Evolutionary conservation across 352 stramenopile genomes (phyloP).

Genomic region (Pythium sukuiense): DNA sequence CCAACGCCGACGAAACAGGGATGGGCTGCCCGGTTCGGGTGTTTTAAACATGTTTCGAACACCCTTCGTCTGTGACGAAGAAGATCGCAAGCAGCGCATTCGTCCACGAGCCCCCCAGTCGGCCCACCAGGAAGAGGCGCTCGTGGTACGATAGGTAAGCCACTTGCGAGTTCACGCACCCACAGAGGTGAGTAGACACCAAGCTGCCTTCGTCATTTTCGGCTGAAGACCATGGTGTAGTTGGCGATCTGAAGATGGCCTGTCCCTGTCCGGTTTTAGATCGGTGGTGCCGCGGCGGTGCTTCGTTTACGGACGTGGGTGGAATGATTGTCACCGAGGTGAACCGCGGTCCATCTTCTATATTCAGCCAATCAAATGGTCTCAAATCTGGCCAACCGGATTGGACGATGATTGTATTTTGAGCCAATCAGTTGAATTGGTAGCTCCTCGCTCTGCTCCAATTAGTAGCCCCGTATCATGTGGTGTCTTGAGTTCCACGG

Average conservation of each 20-base stretch:
- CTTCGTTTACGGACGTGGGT: background rate
- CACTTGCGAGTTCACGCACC: too few species aligned
- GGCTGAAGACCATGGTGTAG: too few species aligned
- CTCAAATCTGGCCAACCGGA: background rate
- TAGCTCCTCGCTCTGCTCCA: background rate
- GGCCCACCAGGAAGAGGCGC: too few species aligned
- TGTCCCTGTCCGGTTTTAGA: background rate
- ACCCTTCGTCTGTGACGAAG: background rate
- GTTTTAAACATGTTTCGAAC: constrained; percentile 22
- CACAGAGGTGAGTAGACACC: too few species aligned
- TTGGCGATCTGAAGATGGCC: background rate
- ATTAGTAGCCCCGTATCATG: constrained; percentile 1
- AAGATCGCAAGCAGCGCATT: constrained; percentile 2
- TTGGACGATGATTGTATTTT: background rate
- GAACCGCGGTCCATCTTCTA: constrained; percentile 1
- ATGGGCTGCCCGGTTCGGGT: constrained; percentile 5
- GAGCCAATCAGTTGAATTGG: background rate
- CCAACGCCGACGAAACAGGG: constrained; percentile 7
- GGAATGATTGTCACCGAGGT: constrained; percentile 1
- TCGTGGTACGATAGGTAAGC: too few species aligned
- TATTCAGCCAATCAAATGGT: constrained; percentile 1
- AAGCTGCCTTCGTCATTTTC: too few species aligned
- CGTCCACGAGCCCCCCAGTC: background rate
- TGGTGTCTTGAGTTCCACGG: constrained; percentile 1
- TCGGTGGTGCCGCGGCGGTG: constrained; percentile 5